phyloP scores from a whole-genome alignment of 441 rosid genomes.

The Adansonia rubrostipa region DNA sequence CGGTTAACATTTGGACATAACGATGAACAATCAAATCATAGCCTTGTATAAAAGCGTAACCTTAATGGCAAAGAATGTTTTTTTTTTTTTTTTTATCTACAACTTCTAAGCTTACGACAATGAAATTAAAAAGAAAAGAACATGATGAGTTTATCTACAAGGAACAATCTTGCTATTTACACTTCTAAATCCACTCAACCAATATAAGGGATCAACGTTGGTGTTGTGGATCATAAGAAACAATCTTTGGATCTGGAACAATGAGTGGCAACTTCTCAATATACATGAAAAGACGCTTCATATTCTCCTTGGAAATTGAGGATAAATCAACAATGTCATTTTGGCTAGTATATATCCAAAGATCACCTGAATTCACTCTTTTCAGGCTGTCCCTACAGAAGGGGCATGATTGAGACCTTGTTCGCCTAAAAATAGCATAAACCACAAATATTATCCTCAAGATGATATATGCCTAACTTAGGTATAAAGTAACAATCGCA shows the following conservation, averaged over 20 bases:
- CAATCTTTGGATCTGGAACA: conserved; percentile 40
- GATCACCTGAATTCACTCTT: conserved; percentile 64
- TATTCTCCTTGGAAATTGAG: conserved; percentile 48
- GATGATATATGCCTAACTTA: background rate
- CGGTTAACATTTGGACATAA: background rate
- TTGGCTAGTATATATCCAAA: conserved; percentile 57
- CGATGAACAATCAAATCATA: background rate
- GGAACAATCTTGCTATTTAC: conserved; percentile 12
- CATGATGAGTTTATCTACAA: background rate
- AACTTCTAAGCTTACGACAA: background rate
- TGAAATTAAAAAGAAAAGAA: background rate
- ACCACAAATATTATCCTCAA: background rate
- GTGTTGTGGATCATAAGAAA: conserved; percentile 42
- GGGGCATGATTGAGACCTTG: conserved; percentile 67
- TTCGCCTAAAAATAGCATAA: conserved; percentile 42
- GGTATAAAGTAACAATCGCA: background rate
- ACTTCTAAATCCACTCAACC: background rate
- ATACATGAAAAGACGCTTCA: conserved; percentile 56
- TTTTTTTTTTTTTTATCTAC: background rate
- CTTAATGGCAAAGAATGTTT: conserved; percentile 4
- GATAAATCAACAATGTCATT: conserved; percentile 48
- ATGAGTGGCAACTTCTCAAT: conserved; percentile 55
- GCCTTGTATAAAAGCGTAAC: background rate
- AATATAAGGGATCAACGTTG: conserved; percentile 27
- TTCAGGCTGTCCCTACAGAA: conserved; percentile 66